A percentile compares a stretch with the other conserved stretches of the same genome.
Evolutionary conservation across 2,329 filamentous ascomycete genomes (phyloP).

Genomic region (Chalaropsis thielavioides): DNA sequence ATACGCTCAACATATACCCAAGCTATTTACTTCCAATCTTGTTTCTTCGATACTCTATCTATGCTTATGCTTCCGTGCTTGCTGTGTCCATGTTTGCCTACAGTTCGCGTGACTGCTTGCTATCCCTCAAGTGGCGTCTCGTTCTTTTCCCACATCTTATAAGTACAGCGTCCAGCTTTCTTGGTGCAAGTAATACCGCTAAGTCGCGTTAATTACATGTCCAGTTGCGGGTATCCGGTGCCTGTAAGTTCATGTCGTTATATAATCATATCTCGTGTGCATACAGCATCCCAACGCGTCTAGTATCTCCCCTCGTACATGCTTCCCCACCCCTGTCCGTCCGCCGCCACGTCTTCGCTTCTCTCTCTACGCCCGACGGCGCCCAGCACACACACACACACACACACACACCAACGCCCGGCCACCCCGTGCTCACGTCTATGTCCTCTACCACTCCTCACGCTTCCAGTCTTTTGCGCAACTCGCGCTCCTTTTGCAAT

Average conservation of each 20-base stretch:
- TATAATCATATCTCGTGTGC: background rate
- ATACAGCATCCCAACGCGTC: background rate
- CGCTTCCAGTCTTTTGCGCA: conserved; percentile 36
- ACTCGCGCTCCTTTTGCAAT: conserved; percentile 53
- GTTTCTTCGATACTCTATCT: conserved; percentile 14
- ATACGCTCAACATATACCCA: conserved; percentile 3
- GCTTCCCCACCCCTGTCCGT: background rate
- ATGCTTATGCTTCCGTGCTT: conserved; percentile 5
- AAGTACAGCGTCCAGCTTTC: background rate
- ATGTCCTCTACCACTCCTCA: background rate
- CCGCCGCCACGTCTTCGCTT: background rate
- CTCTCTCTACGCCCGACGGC: background rate
- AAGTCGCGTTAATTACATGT: background rate
- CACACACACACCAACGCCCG: background rate
- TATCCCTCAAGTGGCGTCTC: background rate
- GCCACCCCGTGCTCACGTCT: background rate
- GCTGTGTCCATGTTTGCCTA: background rate
- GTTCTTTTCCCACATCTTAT: too few species aligned
- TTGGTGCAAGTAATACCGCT: too few species aligned
- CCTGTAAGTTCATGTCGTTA: background rate
- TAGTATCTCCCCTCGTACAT: background rate
- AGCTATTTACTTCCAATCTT: conserved; percentile 9
- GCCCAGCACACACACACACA: background rate
- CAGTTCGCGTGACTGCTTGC: background rate
- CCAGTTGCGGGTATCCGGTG: background rate